Evolutionary conservation across 164 flowering plant species (phyloP), one percentile per base, ranked within the genome.

Genomic region (Liquidambar formosana): DNA sequence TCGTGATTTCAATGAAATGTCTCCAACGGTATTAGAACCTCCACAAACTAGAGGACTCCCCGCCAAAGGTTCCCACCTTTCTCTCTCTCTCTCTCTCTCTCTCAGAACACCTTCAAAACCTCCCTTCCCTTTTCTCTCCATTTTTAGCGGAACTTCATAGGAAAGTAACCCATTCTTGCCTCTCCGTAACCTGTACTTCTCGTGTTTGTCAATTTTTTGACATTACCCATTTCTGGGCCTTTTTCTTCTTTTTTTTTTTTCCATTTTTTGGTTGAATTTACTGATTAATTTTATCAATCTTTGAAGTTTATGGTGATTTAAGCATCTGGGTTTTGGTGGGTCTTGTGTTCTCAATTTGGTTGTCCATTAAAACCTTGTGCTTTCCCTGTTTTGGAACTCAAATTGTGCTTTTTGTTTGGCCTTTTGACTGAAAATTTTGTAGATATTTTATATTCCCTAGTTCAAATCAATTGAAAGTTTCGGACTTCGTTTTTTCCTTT

Each of bases 101-200:
- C 41, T 33, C 41, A 2, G 41, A 57, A 57, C 38, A 33, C 41
- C 41, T 33, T 33, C 60, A 57, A 57, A 57, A 25, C 60, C 33
- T 23, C 25, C 44, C 21, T 28, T 38, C 63, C 61, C 8, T 59
- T 28, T 27, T 59, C 33, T 10, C 63, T 60, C 63, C 63, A n/a
- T 1, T 60, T 60, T 38, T 18, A 28, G 4, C 63, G 63, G 22
- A 28, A 28, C 16, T 33, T 60, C 21, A 38, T 60, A 60, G 62
- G 45, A 60, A 60, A 18, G 9, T 16, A 26, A 57, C 41, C 26
- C 28, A 26, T 57, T 23, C 26, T 16, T 58, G 62, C 27, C 27
- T 58, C 44, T 58, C 16, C 43, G n/a, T n/a, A 27, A 27, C 62
- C 62, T 27, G 14, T 4, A 27, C 21, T 46, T 11, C 5, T 58